Percentiles rank a stretch among this genome's conserved stretches.
Conservation (phyloP, 768 basidiomycete species). For the Pulveroboletus frians region DNA sequence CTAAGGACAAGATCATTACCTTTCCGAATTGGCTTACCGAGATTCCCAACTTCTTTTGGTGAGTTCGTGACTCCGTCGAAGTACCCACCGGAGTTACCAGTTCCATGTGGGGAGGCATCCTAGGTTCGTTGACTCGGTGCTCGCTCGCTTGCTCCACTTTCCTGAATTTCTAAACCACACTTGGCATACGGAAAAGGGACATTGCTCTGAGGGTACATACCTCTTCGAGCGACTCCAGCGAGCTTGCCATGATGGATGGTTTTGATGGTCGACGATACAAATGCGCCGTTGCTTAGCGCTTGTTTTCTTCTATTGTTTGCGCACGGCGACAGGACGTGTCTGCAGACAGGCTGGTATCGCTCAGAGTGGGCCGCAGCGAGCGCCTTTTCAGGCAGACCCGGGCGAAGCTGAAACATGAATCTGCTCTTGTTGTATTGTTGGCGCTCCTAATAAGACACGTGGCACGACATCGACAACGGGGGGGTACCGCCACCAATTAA, state of each 20-base stretch:
- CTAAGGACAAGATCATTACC: slow-evolving; percentile 31
- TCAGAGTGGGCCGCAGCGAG: neutral
- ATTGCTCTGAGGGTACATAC: slow-evolving; percentile 9
- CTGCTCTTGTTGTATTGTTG: slow-evolving; percentile 6
- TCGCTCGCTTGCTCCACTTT: slow-evolving; percentile 55
- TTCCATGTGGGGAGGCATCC: slow-evolving; percentile 6
- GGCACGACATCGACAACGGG: slow-evolving; percentile 2
- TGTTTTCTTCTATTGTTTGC: neutral
- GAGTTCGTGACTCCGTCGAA: slow-evolving; percentile 23
- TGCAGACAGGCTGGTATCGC: neutral
- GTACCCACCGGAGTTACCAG: slow-evolving; percentile 21
- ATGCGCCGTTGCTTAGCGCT: neutral
- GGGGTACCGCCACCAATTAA: slow-evolving; percentile 16
- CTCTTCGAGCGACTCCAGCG: slow-evolving; percentile 29
- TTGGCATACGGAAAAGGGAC: neutral
- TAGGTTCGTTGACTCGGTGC: slow-evolving; percentile 38
- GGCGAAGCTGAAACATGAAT: slow-evolving; percentile 9
- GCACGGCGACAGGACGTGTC: slow-evolving; percentile 2
- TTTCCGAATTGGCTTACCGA: slow-evolving; percentile 60
- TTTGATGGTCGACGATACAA: neutral
- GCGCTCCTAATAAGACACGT: slow-evolving; percentile 2
- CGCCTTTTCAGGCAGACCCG: neutral
- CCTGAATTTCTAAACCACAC: slow-evolving; percentile 45
- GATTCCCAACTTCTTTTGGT: slow-evolving; percentile 44
- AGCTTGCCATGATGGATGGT: slow-evolving; percentile 14